A percentile compares a stretch with the other conserved stretches of the same genome.
Evolutionary conservation across 257 asterid species (phyloP).

Genomic region (Penstemon davidsonii): DNA sequence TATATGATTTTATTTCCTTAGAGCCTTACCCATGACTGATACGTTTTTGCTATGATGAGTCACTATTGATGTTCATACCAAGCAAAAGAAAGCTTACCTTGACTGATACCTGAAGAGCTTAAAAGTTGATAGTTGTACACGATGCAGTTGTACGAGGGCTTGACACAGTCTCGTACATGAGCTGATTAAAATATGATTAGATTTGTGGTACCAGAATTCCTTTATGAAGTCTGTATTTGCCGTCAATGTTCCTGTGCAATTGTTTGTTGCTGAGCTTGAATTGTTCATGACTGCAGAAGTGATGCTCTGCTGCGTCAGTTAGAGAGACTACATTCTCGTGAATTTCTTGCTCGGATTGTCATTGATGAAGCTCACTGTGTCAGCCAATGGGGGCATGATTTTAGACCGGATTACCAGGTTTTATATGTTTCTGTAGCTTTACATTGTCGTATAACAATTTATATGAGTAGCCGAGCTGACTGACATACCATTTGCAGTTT

Average conservation of each 20-base stretch:
- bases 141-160: constrained; percentile 1
- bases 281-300: constrained; percentile 59
- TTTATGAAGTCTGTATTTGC: constrained; percentile 5
- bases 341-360: constrained; percentile 81
- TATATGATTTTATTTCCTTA: not conserved
- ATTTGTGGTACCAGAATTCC: not conserved
- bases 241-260: constrained; percentile 11
- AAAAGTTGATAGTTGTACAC: not conserved
- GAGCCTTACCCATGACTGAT: not conserved
- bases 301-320: constrained; percentile 83
- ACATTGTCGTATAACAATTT: not conserved
- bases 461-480: constrained; percentile 9
- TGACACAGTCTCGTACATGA: not conserved
- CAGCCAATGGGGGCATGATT: constrained; percentile 99
- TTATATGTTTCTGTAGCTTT: constrained; percentile 23
- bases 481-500: constrained; percentile 23
- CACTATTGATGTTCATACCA: not conserved
- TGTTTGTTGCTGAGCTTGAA: constrained; percentile 14
- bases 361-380: constrained; percentile 99
- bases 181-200: not conserved
- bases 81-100: not conserved
- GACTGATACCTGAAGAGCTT: not conserved
- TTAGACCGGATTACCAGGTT: constrained; percentile 99
- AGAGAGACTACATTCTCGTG: constrained; percentile 80
- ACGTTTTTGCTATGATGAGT: constrained; percentile 1